phyloP scores from a whole-genome alignment of 2,329 filamentous ascomycete species.

The Phialocephala subalpina region DNA sequence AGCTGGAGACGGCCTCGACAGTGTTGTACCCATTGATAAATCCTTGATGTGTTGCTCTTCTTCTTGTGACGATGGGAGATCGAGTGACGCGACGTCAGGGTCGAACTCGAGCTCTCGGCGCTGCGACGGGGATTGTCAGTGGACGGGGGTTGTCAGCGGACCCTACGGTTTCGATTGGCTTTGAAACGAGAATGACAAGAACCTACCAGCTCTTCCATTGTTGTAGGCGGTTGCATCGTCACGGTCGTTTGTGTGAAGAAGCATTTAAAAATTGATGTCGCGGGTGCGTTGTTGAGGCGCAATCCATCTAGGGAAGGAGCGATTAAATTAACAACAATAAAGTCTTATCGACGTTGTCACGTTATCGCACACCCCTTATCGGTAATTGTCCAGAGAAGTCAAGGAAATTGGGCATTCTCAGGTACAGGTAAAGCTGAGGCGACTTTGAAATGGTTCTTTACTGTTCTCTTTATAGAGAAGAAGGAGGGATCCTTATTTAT shows the following conservation, averaged over 20 bases:
- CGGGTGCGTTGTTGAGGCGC: neutral
- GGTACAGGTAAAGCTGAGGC: no score
- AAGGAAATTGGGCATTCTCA: no score
- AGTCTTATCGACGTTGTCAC: no score
- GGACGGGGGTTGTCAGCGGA: no score
- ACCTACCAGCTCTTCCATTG: neutral
- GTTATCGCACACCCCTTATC: no score
- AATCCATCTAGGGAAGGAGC: neutral
- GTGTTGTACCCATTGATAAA: no score
- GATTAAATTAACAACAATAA: neutral
- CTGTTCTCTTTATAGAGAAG: no score
- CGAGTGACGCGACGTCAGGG: neutral
- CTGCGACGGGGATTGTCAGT: neutral
- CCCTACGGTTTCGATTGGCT: neutral
- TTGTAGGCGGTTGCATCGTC: neutral
- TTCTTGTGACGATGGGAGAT: neutral
- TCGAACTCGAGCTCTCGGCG: neutral
- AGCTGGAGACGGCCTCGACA: no score
- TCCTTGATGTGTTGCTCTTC: no score
- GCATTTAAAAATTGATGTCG: neutral
- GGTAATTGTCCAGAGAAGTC: no score
- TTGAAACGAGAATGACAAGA: neutral
- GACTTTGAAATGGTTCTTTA: no score
- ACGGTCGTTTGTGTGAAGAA: neutral
- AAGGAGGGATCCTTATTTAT: no score